A percentile compares a stretch with the other conserved stretches of the same genome.
phyloP scores from a whole-genome alignment of 2,329 filamentous ascomycete species.

The Venturia carpophila region DNA sequence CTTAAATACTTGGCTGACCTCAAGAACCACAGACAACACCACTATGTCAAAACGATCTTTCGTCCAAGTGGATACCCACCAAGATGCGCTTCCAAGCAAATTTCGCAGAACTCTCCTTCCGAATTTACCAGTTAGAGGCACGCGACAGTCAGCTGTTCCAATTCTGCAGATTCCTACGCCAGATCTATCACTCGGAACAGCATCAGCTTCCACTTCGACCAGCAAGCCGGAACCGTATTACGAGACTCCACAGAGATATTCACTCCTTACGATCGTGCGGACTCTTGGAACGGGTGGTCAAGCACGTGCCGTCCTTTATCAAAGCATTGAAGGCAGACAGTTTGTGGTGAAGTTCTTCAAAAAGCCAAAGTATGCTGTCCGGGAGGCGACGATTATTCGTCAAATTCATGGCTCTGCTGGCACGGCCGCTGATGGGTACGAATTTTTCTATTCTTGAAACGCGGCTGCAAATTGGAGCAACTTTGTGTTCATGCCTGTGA shows the following conservation, averaged over 20 bases:
- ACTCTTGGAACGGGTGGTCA: not conserved
- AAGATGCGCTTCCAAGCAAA: not conserved
- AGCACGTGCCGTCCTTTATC: not conserved
- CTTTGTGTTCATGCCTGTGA: too few species aligned
- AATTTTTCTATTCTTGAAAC: too few species aligned
- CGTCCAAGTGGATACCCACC: not conserved
- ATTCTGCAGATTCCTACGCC: not conserved
- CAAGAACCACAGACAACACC: not conserved
- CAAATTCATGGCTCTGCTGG: conserved; percentile 4
- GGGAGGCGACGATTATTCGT: not conserved
- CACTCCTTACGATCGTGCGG: not conserved
- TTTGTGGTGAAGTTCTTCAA: conserved; percentile 10
- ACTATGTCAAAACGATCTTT: not conserved
- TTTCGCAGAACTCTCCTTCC: not conserved
- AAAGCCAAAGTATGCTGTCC: not conserved
- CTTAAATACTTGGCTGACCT: not conserved
- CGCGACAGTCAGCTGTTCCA: not conserved
- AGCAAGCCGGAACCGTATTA: not conserved
- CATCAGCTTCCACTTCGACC: not conserved
- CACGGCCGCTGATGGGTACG: not conserved
- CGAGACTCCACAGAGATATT: not conserved
- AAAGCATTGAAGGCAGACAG: not conserved
- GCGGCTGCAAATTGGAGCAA: too few species aligned
- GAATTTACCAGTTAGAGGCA: not conserved
- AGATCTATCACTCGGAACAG: not conserved